phyloP scores from a whole-genome alignment of 495 filamentous ascomycete species.

The Podospora appendiculata region DNA sequence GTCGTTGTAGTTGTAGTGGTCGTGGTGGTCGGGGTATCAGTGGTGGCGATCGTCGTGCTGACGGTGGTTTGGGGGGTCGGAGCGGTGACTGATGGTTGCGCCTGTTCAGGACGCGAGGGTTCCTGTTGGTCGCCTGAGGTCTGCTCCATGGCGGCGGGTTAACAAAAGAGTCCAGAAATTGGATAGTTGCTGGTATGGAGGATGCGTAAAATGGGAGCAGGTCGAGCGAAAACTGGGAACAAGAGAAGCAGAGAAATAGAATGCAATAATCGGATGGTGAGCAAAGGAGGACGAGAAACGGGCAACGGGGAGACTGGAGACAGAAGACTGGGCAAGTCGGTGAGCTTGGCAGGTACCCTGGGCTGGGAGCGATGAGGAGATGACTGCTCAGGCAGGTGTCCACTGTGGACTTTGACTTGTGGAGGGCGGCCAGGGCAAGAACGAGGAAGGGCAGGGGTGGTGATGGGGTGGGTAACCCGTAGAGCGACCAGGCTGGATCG shows the following conservation, averaged over 20 bases:
- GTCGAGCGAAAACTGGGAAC: background rate
- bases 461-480: no score
- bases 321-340: background rate
- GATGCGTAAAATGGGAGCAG: background rate
- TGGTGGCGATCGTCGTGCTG: background rate
- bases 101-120: background rate
- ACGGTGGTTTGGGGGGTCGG: background rate
- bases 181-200: background rate
- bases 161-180: background rate
- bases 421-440: background rate
- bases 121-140: background rate
- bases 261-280: background rate
- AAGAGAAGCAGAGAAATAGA: background rate
- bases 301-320: background rate
- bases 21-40: no score
- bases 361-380: background rate
- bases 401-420: no score
- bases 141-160: constrained; percentile 7
- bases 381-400: background rate
- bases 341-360: background rate
- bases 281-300: background rate
- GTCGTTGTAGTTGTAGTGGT: background rate
- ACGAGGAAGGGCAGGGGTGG: background rate
- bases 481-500: background rate
- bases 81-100: background rate